Base-by-base conservation (phyloP, 108 stramenopile genomes). In the Fistulifera solaris region DNA sequence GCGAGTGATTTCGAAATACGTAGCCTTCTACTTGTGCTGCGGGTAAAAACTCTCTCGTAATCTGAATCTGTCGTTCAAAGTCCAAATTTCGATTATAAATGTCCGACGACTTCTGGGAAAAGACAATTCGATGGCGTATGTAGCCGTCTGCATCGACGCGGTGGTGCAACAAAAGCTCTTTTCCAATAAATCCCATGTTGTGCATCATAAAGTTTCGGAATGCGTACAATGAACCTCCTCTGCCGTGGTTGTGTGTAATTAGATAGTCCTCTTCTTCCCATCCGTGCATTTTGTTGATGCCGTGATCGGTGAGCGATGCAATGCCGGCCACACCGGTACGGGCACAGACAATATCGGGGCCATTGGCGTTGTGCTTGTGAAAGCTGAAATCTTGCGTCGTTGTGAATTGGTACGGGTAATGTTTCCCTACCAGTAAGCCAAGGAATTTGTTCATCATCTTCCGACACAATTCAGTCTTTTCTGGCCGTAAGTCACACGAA, bases 131-230 rank as follows among this genome's bases (percentile, higher is more conserved):
- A 6, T 43, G 42, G 28, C 31, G 31, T 6, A 8, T 8, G 31
- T 35, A 35, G 3, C 31, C 31, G 31, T 8, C 31, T 8, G 31
- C 31, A 17, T 19, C 25, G 16, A 18, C 53, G 7, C 42, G 56
- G 14, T 31, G 15, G 25, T 14, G 53, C 31, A 18, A 5, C 56
- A 15, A 2, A 2, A 16, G 15, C 4, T 27, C 15, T 14, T 27
- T 27, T 27, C n/a, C 31, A 18, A 0, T 43, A 42, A 78, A 49
- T 2, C 72, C 73, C 11, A 75, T 58, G 52, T 80, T 80, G 16
- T 38, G 27, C 61, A 81, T 21, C 71, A 77, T 68, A 39, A 56
- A 81, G 46, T 72, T 65, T 25, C 76, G 73, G 63, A 81, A 81
- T 19, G 70, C 66, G 48, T 67, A 69, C 39, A 81, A 27, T 54